Conservation (phyloP, 164 flowering plant species). For the Akebia trifoliata region DNA sequence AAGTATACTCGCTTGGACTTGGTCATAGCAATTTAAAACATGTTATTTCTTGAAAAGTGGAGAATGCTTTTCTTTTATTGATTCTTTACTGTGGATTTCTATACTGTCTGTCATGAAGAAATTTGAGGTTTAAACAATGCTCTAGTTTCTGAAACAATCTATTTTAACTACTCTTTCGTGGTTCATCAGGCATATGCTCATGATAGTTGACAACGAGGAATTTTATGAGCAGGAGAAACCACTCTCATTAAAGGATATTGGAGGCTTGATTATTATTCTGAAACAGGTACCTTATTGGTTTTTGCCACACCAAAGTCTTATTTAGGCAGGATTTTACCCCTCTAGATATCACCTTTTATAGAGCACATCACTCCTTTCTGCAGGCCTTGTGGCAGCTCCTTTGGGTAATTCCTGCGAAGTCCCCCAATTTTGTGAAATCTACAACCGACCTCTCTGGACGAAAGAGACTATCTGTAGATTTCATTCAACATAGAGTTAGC, state of each 20-base stretch:
- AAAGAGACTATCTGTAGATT: constrained; percentile 46
- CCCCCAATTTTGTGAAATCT: constrained; percentile 33
- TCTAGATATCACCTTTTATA: too few relatives aligned
- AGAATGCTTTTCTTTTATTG: neutral
- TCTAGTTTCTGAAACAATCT: too few relatives aligned
- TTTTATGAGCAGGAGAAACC: constrained; percentile 95
- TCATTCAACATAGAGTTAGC: constrained; percentile 64
- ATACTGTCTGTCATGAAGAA: constrained; percentile 1
- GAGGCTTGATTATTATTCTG: constrained; percentile 62
- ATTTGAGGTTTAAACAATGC: too few relatives aligned
- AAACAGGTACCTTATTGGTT: constrained; percentile 54
- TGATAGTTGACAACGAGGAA: constrained; percentile 89
- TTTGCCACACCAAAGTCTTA: too few relatives aligned
- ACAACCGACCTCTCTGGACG: constrained; percentile 14
- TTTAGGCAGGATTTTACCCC: too few relatives aligned
- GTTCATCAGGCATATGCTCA: constrained; percentile 86
- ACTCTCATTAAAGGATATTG: constrained; percentile 68
- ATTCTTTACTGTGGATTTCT: neutral
- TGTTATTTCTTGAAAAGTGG: too few relatives aligned
- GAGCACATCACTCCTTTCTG: constrained; percentile 20
- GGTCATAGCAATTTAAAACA: too few relatives aligned
- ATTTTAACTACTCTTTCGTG: constrained; percentile 6
- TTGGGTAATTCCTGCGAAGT: constrained; percentile 63
- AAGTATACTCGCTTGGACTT: constrained; percentile 6
- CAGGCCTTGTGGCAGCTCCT: constrained; percentile 95